Conservation (phyloP, 1,139 yeast species). For the Zygosaccharomyces pseudobailii region DNA sequence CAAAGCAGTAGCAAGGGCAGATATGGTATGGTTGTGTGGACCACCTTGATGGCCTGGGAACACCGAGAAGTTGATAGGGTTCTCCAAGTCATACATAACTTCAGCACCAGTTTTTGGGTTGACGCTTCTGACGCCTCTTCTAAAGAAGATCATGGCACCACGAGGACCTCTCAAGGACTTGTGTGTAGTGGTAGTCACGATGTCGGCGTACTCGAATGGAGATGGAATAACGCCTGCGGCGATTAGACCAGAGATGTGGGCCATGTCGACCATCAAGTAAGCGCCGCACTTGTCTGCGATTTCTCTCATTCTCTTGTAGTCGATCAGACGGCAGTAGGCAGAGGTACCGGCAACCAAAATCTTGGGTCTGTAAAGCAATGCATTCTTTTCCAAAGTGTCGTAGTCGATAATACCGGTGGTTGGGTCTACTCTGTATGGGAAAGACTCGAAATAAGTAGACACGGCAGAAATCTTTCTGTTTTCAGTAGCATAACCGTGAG, state of each 20-base stretch:
- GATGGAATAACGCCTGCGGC: constrained; percentile 97
- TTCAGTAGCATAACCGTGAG: constrained; percentile 97
- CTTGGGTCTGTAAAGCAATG: constrained; percentile 88
- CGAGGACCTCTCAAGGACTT: constrained; percentile 98
- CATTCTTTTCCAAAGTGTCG: constrained; percentile 88
- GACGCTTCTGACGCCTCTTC: constrained; percentile 88
- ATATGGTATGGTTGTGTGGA: constrained; percentile 97
- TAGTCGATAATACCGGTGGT: constrained; percentile 92
- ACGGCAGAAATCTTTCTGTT: constrained; percentile 92
- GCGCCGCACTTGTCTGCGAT: constrained; percentile 97
- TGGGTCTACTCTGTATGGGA: constrained; percentile 94
- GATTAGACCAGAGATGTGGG: constrained; percentile 92
- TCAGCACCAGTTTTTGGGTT: constrained; percentile 92
- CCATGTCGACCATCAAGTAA: constrained; percentile 94
- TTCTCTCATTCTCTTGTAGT: constrained; percentile 92
- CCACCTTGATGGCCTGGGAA: constrained; percentile 99
- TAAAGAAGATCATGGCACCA: constrained; percentile 98
- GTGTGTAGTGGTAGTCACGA: constrained; percentile 97
- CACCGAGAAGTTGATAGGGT: constrained; percentile 93
- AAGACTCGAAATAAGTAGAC: constrained; percentile 93
- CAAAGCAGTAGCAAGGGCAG: constrained; percentile 94
- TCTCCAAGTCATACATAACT: constrained; percentile 83
- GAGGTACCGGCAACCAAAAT: constrained; percentile 96
- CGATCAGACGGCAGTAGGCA: constrained; percentile 92
- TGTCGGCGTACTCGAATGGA: constrained; percentile 94